A percentile compares a stretch with the other conserved stretches of the same genome.
These are phyloP conservation scores for Picea sitchensis DNA, from an alignment of 75 land plant species.

Conservation along the genomic window DNA sequence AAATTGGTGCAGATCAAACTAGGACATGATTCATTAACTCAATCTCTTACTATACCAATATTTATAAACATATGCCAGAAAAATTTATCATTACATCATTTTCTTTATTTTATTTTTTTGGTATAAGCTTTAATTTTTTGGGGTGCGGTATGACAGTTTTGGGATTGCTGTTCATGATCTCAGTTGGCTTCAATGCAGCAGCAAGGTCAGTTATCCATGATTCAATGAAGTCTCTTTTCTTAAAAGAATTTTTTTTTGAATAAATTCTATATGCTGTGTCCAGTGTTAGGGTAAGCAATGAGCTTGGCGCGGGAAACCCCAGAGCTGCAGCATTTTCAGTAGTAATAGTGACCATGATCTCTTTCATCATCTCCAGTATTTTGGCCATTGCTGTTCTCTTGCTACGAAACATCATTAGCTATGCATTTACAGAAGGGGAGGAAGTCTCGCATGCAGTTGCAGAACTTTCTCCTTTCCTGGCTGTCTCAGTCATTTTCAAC, in stretches of 20 bases:
- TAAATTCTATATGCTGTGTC: not conserved
- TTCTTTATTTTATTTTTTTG: too few relatives aligned
- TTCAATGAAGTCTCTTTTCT: too few relatives aligned
- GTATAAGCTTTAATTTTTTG: too few relatives aligned
- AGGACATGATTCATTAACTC: too few relatives aligned
- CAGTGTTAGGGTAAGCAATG: conserved; percentile 57
- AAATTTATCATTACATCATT: too few relatives aligned
- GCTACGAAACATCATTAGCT: conserved; percentile 45
- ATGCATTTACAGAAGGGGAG: conserved; percentile 45
- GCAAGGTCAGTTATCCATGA: conserved; percentile 38
- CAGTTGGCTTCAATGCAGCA: conserved; percentile 75
- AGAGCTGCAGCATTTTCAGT: conserved; percentile 55
- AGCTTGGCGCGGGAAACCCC: conserved; percentile 67
- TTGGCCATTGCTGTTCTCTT: conserved; percentile 18
- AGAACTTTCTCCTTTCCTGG: conserved; percentile 47
- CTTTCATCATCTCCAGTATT: conserved; percentile 26
- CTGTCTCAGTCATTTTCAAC: conserved; percentile 54
- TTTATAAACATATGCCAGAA: too few relatives aligned
- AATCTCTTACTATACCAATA: too few relatives aligned
- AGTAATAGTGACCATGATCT: conserved; percentile 28
- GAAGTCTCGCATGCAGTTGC: conserved; percentile 38
- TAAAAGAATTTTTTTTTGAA: too few relatives aligned
- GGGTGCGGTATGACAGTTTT: conserved; percentile 46
- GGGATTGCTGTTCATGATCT: conserved; percentile 61
- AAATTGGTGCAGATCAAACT: too few relatives aligned